These are phyloP conservation scores for Fusarium sp. DNA, from an alignment of 2,329 filamentous ascomycete genomes.

Conservation along the genomic window DNA sequence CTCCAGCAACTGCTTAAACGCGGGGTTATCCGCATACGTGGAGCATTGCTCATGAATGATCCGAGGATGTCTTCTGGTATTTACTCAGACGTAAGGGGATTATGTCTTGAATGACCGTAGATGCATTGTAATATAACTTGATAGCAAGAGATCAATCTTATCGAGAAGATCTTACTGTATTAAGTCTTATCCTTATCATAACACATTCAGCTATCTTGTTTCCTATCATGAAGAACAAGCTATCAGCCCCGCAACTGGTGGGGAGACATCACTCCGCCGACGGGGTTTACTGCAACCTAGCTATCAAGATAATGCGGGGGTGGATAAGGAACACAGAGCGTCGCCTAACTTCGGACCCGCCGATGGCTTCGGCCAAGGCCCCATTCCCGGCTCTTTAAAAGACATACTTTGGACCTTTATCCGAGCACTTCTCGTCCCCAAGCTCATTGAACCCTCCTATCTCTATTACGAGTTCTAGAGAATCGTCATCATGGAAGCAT, in stretches of 20 bases:
- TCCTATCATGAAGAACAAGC: neutral
- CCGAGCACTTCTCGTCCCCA: neutral
- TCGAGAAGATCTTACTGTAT: too few relatives aligned
- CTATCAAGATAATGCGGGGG: constrained; percentile 24
- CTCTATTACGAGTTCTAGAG: too few relatives aligned
- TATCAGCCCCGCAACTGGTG: neutral
- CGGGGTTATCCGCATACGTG: neutral
- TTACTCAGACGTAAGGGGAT: too few relatives aligned
- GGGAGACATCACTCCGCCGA: neutral
- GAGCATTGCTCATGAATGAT: too few relatives aligned
- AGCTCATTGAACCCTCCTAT: neutral
- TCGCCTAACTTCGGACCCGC: neutral
- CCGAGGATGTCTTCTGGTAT: too few relatives aligned
- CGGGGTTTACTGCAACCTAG: neutral
- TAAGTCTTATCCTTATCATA: too few relatives aligned
- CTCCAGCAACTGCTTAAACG: neutral
- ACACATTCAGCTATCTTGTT: too few relatives aligned
- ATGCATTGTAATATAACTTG: too few relatives aligned
- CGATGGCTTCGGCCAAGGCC: neutral
- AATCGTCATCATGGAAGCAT: neutral
- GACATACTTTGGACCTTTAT: neutral
- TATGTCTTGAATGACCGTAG: too few relatives aligned
- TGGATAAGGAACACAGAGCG: constrained; percentile 17
- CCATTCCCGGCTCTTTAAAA: neutral
- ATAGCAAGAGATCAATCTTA: too few relatives aligned